These are phyloP conservation scores for Lepidium aucheri DNA, from an alignment of 345 rosid genomes.

Conservation along the genomic window DNA sequence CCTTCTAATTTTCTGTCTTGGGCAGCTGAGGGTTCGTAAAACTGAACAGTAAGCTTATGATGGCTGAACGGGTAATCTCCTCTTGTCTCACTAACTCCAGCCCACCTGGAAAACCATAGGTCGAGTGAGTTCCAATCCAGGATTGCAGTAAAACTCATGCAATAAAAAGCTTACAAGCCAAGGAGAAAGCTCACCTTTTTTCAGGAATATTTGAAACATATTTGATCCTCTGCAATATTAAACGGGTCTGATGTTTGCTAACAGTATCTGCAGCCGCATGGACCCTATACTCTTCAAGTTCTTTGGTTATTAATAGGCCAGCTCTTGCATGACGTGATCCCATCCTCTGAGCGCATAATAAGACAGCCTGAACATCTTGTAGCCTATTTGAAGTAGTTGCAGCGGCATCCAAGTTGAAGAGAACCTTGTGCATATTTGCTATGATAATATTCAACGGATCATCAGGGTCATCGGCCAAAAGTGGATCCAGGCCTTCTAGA, in stretches of 20 bases:
- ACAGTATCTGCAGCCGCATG: slow-evolving; percentile 78
- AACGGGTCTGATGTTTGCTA: slow-evolving; percentile 87
- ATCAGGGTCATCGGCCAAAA: slow-evolving; percentile 97
- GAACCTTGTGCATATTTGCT: slow-evolving; percentile 77
- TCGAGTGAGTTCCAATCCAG: slow-evolving; percentile 5
- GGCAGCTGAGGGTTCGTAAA: slow-evolving; percentile 94
- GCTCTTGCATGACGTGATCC: slow-evolving; percentile 87
- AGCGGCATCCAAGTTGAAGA: slow-evolving; percentile 75
- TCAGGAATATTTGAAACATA: slow-evolving; percentile 63
- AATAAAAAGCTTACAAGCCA: slow-evolving; percentile 6
- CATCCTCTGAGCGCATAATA: slow-evolving; percentile 79
- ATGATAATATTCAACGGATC: slow-evolving; percentile 80
- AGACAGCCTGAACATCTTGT: slow-evolving; percentile 94
- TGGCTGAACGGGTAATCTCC: slow-evolving; percentile 99
- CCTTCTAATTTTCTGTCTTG: slow-evolving; percentile 98
- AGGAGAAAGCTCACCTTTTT: slow-evolving; percentile 47
- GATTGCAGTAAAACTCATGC: slow-evolving; percentile 1
- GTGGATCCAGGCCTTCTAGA: slow-evolving; percentile 95
- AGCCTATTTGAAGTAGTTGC: slow-evolving; percentile 69
- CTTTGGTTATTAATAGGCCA: slow-evolving; percentile 68
- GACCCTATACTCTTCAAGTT: slow-evolving; percentile 90
- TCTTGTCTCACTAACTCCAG: slow-evolving; percentile 91
- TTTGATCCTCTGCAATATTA: slow-evolving; percentile 87
- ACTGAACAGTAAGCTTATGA: slow-evolving; percentile 96
- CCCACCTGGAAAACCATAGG: slow-evolving; percentile 68